Base-by-base conservation (phyloP, 345 rosid genomes). In the Lumnitzera littorea region DNA sequence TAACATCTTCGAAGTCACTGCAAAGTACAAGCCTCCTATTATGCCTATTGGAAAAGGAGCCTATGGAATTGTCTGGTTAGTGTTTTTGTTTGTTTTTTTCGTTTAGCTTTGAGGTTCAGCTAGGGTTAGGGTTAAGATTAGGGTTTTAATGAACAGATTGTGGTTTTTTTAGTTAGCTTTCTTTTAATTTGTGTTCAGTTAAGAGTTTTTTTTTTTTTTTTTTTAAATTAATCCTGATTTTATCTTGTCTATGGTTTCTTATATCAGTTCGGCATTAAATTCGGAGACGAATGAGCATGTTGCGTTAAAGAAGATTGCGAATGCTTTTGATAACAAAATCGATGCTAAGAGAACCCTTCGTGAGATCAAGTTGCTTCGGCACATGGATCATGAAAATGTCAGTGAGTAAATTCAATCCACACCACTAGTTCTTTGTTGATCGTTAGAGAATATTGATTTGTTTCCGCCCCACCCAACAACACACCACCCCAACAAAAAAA, bases 11-110 rank as follows among this genome's bases (percentile, higher is more conserved):
- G 97, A 88, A 76, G 99, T 95, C 70, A 95, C 99, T 6, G 88
- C 94, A 49, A 95, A 95, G 82, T 95, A 95, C 64, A 86, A 78
- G 77, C 97, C 97, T 57, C 99, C 99, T 50, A 94, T 95, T 68
- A 71, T 95, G 95, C 97, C 99, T 53, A 91, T 95, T 76, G 99
- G 99, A 59, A 95, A 95, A 49, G 99, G 99, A 36, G 99, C 99
- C 13, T 95, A 91, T 61, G 99, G 99, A 68, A 88, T 95, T 83
- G 99, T 95, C 67, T 95, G 99, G 99, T 95, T 15, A 13, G 72
- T 55, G 51, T 17, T 54, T 43, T 48, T 56, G 31, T n/a, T 24
- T 53, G 2, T 25, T 15, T 61, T n/a, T 20, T 2, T 66, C 14
- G 16, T 13, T 4, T n/a, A 27, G 62, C 20, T 20, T 14, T 62